These are phyloP conservation scores for Phytophthora cryptogea DNA, from an alignment of 352 stramenopile species.

Conservation along the genomic window DNA sequence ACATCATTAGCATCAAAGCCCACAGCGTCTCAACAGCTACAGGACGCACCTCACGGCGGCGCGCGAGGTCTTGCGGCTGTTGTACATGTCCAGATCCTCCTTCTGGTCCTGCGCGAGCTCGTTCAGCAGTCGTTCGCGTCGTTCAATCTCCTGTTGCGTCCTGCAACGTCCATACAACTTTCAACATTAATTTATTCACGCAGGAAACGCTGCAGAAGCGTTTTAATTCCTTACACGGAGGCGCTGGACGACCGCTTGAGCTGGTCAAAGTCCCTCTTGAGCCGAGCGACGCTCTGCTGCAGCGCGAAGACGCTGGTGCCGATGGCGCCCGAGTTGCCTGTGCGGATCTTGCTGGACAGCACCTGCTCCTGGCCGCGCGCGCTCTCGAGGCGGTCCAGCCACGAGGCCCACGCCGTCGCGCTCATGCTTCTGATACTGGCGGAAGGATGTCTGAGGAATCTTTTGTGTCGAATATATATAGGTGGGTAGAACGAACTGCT, in stretches of 20 bases:
- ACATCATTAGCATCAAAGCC: neutral
- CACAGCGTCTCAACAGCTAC: neutral
- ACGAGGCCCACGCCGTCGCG: slow-evolving; percentile 70
- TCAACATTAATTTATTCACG: neutral
- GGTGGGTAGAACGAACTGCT: neutral
- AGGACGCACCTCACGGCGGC: slow-evolving; percentile 35
- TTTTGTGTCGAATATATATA: slow-evolving; percentile 1
- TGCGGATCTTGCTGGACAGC: slow-evolving; percentile 67
- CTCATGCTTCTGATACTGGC: slow-evolving; percentile 46
- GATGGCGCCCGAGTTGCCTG: slow-evolving; percentile 59
- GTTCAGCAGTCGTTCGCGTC: slow-evolving; percentile 62
- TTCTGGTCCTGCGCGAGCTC: slow-evolving; percentile 74
- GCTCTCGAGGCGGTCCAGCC: slow-evolving; percentile 83
- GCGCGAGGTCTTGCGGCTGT: slow-evolving; percentile 52
- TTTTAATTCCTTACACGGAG: slow-evolving; percentile 47
- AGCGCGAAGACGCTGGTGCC: slow-evolving; percentile 85
- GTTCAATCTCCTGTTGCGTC: slow-evolving; percentile 72
- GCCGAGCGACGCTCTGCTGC: slow-evolving; percentile 80
- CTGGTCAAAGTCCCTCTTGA: slow-evolving; percentile 85
- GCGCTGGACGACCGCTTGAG: slow-evolving; percentile 55
- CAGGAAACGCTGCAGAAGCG: too few relatives aligned
- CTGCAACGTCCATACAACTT: slow-evolving; percentile 24
- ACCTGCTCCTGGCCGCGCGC: slow-evolving; percentile 70
- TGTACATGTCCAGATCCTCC: slow-evolving; percentile 78
- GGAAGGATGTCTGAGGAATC: slow-evolving; percentile 15